phyloP scores from a whole-genome alignment of 1,139 yeast genomes.

The Yamadazyma trypodendri region DNA sequence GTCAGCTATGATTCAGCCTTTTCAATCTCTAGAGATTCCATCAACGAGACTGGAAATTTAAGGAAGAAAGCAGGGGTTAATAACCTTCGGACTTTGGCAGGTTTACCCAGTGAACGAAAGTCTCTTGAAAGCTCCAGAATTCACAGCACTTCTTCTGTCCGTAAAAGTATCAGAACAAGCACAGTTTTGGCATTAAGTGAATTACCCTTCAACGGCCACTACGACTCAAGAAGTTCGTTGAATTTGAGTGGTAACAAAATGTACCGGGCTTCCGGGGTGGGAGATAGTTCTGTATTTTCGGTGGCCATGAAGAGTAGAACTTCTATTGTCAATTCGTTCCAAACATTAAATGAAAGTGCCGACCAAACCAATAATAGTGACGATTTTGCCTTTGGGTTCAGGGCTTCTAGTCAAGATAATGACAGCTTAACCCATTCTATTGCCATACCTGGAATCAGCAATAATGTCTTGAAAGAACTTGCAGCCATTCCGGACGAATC shows the following conservation, averaged over 20 bases:
- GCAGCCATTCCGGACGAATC: conserved; percentile 83
- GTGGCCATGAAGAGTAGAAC: conserved; percentile 24
- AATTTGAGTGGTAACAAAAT: conserved; percentile 10
- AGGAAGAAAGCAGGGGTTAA: conserved; percentile 40
- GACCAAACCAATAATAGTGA: conserved; percentile 3
- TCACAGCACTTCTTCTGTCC: conserved; percentile 21
- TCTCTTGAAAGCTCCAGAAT: conserved; percentile 26
- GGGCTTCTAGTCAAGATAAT: conserved; percentile 7
- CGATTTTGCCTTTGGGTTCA: conserved; percentile 11
- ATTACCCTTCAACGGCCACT: conserved; percentile 34
- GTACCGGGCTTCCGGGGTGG: conserved; percentile 27
- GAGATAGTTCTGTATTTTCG: conserved; percentile 40
- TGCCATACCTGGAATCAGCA: conserved; percentile 63
- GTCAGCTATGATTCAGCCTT: conserved; percentile 57
- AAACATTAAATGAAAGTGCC: conserved; percentile 15
- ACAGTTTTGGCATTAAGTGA: conserved; percentile 43
- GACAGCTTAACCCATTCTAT: conserved; percentile 27
- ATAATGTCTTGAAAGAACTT: conserved; percentile 61
- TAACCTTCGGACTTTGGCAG: conserved; percentile 32
- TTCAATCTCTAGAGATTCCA: conserved; percentile 34
- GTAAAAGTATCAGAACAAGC: conserved; percentile 38
- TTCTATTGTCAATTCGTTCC: conserved; percentile 18
- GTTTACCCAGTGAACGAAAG: conserved; percentile 18
- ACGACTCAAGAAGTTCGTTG: conserved; percentile 16
- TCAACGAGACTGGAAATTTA: conserved; percentile 20